Evolutionary conservation across 2,329 filamentous ascomycete species (phyloP), one percentile per base, ranked within the genome.

Genomic region (Nothopassalora personata): DNA sequence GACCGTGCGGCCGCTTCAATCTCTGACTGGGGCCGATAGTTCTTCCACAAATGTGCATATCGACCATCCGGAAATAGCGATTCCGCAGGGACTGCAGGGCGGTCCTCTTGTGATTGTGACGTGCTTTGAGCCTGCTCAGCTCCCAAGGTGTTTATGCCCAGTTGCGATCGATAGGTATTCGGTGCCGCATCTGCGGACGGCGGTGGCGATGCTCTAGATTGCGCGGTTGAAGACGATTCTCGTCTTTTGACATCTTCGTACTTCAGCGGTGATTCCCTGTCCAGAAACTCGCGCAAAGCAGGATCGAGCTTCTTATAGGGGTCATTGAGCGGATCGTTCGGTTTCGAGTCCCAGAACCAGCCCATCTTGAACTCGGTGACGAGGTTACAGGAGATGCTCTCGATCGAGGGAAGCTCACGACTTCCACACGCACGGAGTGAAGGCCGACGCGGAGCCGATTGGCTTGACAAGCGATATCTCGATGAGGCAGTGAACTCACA

Each of bases 21-120:
- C 58, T 88, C 80, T 36, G 79, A 72, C 54, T 89, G 85, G 8
- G 93, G 87, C 59, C 83, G 83, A 80, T 99, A 99, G 59, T 84
- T 90, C 76, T 91, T 93, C 94, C 94, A 99, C 33, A 99, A 80
- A 72, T 97, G 84, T 57, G 92, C 91, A 75, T 89, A 90, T 60
- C 87, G 83, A 63, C 86, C 86, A 71, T 90, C 87, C 69, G 83
- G 81, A 69, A 80, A 89, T 18, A 87, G 77, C 13, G 85, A 87
- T 66, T 85, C 79, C 39, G 72, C 65, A 0, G 79, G 79, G 1
- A 80, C 77, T 34, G 70, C 59, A 10, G 76, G 73, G 55, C 71
- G 13, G 70, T 62, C 30, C 23, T 63, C 47, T 11, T 28, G 73
- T 54, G 60, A 55, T 60, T 54, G 60, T 60, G 62, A 64, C 60